phyloP scores from a whole-genome alignment of 2,329 filamentous ascomycete species.

The Lachnellula occidentalis region DNA sequence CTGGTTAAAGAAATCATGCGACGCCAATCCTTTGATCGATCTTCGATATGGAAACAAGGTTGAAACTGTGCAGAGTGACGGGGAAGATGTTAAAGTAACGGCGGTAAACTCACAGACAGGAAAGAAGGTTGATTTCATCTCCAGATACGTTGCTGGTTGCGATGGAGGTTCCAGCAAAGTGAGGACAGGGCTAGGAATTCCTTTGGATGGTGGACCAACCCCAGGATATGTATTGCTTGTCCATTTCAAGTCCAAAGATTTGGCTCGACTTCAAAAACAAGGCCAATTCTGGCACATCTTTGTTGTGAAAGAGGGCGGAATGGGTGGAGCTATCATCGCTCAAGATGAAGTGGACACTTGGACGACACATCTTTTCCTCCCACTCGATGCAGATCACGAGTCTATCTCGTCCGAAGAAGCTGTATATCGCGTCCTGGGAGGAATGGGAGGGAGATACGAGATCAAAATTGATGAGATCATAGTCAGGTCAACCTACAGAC shows the following conservation, averaged over 20 bases:
- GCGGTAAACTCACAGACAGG: slow-evolving; percentile 18
- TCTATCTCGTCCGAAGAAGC: slow-evolving; percentile 21
- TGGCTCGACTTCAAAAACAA: slow-evolving; percentile 7
- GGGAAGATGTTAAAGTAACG: slow-evolving; percentile 4
- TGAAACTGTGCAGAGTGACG: background rate
- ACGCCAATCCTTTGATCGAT: slow-evolving; percentile 23
- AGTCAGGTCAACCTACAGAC: slow-evolving; percentile 27
- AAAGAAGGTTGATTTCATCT: slow-evolving; percentile 15
- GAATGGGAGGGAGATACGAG: slow-evolving; percentile 7
- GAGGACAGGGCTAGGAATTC: slow-evolving; percentile 12
- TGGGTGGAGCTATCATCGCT: slow-evolving; percentile 19
- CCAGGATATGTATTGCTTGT: slow-evolving; percentile 14
- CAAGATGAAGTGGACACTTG: slow-evolving; percentile 24
- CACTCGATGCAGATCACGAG: slow-evolving; percentile 6
- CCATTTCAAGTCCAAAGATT: slow-evolving; percentile 21
- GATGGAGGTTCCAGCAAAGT: slow-evolving; percentile 43
- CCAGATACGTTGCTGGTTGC: slow-evolving; percentile 42
- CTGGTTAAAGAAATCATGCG: slow-evolving; percentile 1
- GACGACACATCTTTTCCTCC: slow-evolving; percentile 27
- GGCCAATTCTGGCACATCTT: slow-evolving; percentile 24
- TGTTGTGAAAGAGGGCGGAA: slow-evolving; percentile 9
- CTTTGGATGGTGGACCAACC: slow-evolving; percentile 24
- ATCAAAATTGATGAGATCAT: slow-evolving; percentile 33
- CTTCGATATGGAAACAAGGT: slow-evolving; percentile 27
- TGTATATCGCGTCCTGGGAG: slow-evolving; percentile 25